A percentile compares a stretch with the other conserved stretches of the same genome.
phyloP scores from a whole-genome alignment of 768 basidiomycete species.

The Lentinula raphanica region DNA sequence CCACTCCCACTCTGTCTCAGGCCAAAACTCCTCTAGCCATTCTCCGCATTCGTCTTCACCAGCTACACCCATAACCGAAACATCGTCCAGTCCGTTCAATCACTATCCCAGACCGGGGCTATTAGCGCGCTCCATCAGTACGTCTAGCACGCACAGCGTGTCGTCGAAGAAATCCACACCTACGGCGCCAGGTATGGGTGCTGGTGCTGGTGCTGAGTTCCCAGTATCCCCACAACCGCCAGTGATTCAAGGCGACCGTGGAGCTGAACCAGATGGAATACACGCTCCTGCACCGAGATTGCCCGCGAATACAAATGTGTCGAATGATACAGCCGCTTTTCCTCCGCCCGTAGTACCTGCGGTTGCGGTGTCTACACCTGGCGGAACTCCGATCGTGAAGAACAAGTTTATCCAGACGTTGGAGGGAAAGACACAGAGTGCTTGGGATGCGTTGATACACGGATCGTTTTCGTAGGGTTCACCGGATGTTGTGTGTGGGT shows the following conservation, averaged over 20 bases:
- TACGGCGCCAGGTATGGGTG: no score
- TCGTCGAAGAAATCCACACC: background rate
- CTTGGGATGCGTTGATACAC: conserved; percentile 6
- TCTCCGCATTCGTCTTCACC: background rate
- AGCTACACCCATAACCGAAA: background rate
- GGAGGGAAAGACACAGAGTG: conserved; percentile 2
- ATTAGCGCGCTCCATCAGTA: background rate
- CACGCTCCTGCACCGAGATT: background rate
- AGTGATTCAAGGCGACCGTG: background rate
- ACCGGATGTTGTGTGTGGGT: no score
- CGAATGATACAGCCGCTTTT: background rate
- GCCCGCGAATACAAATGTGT: background rate
- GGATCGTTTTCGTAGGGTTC: conserved; percentile 2
- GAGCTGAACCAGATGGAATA: background rate
- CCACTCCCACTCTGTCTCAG: background rate
- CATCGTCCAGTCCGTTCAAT: background rate
- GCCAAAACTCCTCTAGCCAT: background rate
- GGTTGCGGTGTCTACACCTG: conserved; percentile 1
- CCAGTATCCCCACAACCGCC: background rate
- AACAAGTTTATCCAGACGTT: conserved; percentile 4
- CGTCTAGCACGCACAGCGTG: background rate
- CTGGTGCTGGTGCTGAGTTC: background rate
- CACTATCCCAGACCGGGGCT: conserved; percentile 1
- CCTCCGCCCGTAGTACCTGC: background rate
- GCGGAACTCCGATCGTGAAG: background rate